Base-by-base conservation (phyloP, 176 grass and related monocot species). In the Musa itinerans region DNA sequence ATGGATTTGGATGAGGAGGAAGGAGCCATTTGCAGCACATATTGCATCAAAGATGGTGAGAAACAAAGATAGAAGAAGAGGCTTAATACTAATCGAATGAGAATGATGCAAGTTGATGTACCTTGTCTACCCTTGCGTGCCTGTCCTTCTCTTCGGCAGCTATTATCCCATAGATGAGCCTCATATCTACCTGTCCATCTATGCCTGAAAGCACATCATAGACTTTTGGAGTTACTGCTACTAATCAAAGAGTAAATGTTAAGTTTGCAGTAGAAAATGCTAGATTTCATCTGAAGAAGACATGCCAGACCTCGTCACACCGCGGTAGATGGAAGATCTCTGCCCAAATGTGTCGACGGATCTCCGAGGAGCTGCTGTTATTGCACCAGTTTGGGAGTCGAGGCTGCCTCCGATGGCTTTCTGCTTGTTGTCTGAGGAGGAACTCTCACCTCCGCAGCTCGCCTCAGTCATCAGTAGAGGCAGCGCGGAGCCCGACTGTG, bases 261-360 rank as follows among this genome's bases (percentile, higher is more conserved):
- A 43, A 43, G 34, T 43, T 43, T 43, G 34, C 34, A 43, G 34
- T 6, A 43, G 34, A 43, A 43, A 43, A 43, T 43, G 34, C 4
- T 43, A 43, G 34, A 6, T 43, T 43, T 43, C 34, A 43, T 43
- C 34, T 43, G 55, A 57, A 16, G 24, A 27, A 67, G 11, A 6
- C 14, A 69, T 50, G 71, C 25, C 56, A 11, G 22, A 75, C 95
- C 90, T 94, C 10, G 95, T 99, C 16, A 99, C 95, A 0, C 95
- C 95, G 0, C 91, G 95, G 80, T 99, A 99, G 51, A 99, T 99
- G 51, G 95, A 99, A 7, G 95, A 94, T 19, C 95, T 85, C 65
- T 99, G 95, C 43, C 95, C 95, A 50, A 99, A 99, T 53, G 95
- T 99, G 80, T 99, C 90, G 7, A 82, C 84, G 0, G 90, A 74